Base-by-base conservation (phyloP, 768 basidiomycete species). In the Boletus sp. region DNA sequence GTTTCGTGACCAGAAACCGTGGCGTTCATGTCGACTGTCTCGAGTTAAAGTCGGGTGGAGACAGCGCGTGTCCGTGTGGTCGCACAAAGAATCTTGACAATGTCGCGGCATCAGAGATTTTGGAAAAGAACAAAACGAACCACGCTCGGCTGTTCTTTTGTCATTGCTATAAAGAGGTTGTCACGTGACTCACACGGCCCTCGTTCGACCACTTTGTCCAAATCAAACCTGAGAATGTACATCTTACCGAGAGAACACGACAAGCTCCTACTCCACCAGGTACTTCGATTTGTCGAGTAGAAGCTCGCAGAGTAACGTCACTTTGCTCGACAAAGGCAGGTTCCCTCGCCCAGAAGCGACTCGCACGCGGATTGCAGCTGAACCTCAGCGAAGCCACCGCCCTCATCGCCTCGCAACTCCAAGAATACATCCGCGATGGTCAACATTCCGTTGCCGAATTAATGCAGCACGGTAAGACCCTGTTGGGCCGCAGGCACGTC, bases 351-450 rank as follows among this genome's bases (percentile, higher is more conserved):
- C 96, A 98, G 73, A 88, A 93, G 64, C 88, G 97, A 38, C 84
- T 99, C 15, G 96, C 96, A 5, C 82, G 97, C n/a, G 97, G 97
- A 9, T 69, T 96, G 34, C 81, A 80, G 51, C 82, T 98, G 51
- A 98, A 98, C 72, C 74, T 85, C 57, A 81, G 90, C 4, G 97
- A 99, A 72, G 87, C 94, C 0, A 81, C 85, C 14, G 94, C 92
- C 2, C 81, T 99, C 9, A 93, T 99, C 59, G 87, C 93, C 2
- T 84, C 83, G n/a, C 89, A 92, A 62, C 81, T 98, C 2, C 96
- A 98, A 63, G 96, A 98, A 70, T 83, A 84, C 45, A 96, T 97
- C 62, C 80, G 97, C 10, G 97, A 98, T 88, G 96, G 95, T 4
- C 68, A 72, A 15, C 80, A 93, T 67, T 83, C 84, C 0, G 95